phyloP scores from a whole-genome alignment of 176 grass and related monocot genomes.

The Zea mays region Zm-B73-REFERENCE-NAM-5.0 NC_050096.1:199461501-199462000 shows the following conservation, averaged over 20 bases:
- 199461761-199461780: slow-evolving; percentile 12
- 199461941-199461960: slow-evolving; percentile 59
- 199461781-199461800: neutral
- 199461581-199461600: neutral
- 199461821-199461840: slow-evolving; percentile 30
- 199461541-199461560: neutral
- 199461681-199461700: neutral
- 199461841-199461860: slow-evolving; percentile 45
- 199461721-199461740: slow-evolving; percentile 31
- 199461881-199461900: slow-evolving; percentile 57
- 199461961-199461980: slow-evolving; percentile 44
- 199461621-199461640: slow-evolving; percentile 32
- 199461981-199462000: slow-evolving; percentile 75
- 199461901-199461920: slow-evolving; percentile 2
- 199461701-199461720: slow-evolving; percentile 28
- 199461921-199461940: slow-evolving; percentile 68
- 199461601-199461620: slow-evolving; percentile 30
- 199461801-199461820: slow-evolving; percentile 8
- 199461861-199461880: slow-evolving; percentile 69
- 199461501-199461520: neutral
- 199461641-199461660: neutral
- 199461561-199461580: slow-evolving; percentile 8
- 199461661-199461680: neutral
- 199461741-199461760: slow-evolving; percentile 23
- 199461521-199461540: slow-evolving; percentile 25